Evolutionary conservation across 352 stramenopile genomes (phyloP).

Genomic region (Pythium periplocum): DNA sequence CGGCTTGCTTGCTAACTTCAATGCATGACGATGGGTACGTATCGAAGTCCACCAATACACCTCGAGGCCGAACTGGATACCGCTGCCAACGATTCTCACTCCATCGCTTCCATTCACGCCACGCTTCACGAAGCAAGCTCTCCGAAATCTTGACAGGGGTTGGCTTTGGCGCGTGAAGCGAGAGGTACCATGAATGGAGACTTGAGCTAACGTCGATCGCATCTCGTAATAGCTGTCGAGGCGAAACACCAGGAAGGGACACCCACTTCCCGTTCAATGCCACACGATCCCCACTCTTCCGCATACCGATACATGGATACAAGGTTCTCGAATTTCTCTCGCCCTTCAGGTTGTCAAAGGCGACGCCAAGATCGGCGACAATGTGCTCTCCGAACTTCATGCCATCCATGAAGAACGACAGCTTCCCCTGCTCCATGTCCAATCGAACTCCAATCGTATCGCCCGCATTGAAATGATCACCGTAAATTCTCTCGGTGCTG

Average conservation of each 20-base stretch:
- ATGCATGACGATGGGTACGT: conserved; percentile 88
- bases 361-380: conserved; percentile 95
- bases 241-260: conserved; percentile 72
- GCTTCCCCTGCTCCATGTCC: conserved; percentile 96
- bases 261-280: conserved; percentile 95
- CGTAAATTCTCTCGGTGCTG: conserved; percentile 87
- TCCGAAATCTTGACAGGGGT: conserved; percentile 42
- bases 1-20: conserved; percentile 81
- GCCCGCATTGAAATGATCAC: conserved; percentile 88
- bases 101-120: conserved; percentile 84
- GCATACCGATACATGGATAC: conserved; percentile 95
- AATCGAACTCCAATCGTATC: conserved; percentile 99
- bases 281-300: conserved; percentile 93
- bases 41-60: conserved; percentile 93
- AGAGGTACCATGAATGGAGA: conserved; percentile 78
- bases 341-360: conserved; percentile 93
- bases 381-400: conserved; percentile 99
- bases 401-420: conserved; percentile 98
- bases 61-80: conserved; percentile 70
- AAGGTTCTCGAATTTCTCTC: conserved; percentile 85
- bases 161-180: conserved; percentile 26
- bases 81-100: conserved; percentile 76
- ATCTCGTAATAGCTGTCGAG: conserved; percentile 76
- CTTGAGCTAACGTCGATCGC: conserved; percentile 87
- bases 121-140: conserved; percentile 63